Evolutionary conservation across 176 grass and related monocot species (phyloP).

Genomic region (Musa beccarii): DNA sequence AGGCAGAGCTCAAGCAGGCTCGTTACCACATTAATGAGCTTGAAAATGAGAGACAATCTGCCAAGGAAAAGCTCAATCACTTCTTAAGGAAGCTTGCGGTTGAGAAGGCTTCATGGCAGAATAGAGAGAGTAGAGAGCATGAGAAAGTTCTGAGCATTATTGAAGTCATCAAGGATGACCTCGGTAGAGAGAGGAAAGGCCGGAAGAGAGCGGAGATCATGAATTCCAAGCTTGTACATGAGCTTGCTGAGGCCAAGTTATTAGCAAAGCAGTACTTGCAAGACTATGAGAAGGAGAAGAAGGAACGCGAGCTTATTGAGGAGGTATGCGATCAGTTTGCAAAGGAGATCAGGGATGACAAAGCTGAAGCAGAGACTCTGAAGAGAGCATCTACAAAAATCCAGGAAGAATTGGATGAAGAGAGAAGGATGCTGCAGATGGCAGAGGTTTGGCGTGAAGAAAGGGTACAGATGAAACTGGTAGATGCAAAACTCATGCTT

Average conservation of each 20-base stretch:
- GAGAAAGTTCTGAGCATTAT: neutral
- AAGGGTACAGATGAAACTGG: slow-evolving; percentile 7
- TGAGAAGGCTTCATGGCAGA: slow-evolving; percentile 1
- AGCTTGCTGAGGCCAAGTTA: neutral
- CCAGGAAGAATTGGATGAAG: slow-evolving; percentile 1
- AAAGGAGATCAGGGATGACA: neutral
- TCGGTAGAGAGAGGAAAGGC: neutral
- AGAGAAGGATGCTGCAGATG: slow-evolving; percentile 12
- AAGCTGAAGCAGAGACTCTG: neutral
- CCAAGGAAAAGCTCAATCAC: slow-evolving; percentile 1
- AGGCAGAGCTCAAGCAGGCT: slow-evolving; percentile 1
- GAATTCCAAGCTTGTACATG: neutral
- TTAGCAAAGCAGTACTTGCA: neutral
- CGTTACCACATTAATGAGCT: neutral
- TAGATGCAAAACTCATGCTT: neutral
- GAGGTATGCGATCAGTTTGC: neutral
- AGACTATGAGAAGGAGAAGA: slow-evolving; percentile 9
- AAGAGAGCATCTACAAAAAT: slow-evolving; percentile 1
- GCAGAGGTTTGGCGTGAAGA: slow-evolving; percentile 9
- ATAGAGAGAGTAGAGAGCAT: neutral
- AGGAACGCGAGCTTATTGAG: neutral
- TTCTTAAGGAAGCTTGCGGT: neutral
- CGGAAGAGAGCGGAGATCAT: neutral
- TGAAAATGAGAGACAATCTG: neutral
- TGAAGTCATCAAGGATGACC: neutral